Base-by-base conservation (phyloP, 805 yeast genomes). In the Lipomyces spencermartinsiae region DNA sequence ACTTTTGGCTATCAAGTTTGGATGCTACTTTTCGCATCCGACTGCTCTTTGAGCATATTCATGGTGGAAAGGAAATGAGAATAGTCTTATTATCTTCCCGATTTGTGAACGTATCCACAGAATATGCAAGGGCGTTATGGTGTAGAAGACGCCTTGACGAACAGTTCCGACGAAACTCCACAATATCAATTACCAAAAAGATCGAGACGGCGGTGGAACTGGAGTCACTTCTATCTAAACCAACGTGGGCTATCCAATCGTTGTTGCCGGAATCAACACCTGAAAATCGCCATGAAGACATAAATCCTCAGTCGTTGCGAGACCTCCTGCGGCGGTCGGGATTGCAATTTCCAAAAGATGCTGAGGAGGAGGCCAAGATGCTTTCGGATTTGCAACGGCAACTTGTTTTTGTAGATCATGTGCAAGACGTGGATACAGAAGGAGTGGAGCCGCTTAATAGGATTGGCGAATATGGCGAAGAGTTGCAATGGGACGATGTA, bases 331-430 rank as follows among this genome's bases (percentile, higher is more conserved):
- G 73, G 58, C 74, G 73, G 60, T 73, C 78, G 19, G 80, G 78
- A 5, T 70, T 77, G 33, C 65, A 60, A 49, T 58, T 60, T 37
- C 75, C 74, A 4, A 63, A 66, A 55, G 58, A 70, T 25, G 73
- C 66, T 4, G 66, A 71, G 22, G 68, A 69, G 33, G 72, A 74
- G 63, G 35, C 62, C 34, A 64, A 58, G 49, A 63, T 78, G 57
- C 63, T 74, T 33, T 58, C 61, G 6, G 80, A 80, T 51, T 71
- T 80, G 12, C 69, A 71, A 19, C 76, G 76, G 58, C 83, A 80
- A 73, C 73, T 80, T 37, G 74, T 71, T 33, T 80, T 80, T 66
- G 80, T 80, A 1, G 80, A 80, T 67, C 78, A 76, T n/a, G 74
- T 80, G 22, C 70, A 74, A n/a, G 74, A 73, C 12, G 77, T 78